Percentiles rank a stretch among this genome's conserved stretches.
These are phyloP conservation scores for Rhododendron ovatum DNA, from an alignment of 148 eudicot species.

Conservation along the genomic window DNA sequence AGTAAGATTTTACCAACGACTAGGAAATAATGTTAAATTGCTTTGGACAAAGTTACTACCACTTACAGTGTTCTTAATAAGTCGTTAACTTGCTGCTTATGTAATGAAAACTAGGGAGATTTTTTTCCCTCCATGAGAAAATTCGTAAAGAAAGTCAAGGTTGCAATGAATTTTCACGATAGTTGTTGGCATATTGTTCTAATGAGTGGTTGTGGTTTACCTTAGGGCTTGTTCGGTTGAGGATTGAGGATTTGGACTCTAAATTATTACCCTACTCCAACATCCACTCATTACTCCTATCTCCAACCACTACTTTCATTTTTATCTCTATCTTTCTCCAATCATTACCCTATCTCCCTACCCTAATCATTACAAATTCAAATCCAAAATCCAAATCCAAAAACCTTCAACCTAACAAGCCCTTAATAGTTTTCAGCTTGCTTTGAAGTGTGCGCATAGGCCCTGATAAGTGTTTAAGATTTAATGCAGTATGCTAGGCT, in stretches of 20 bases:
- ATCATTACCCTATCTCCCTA: too few species aligned
- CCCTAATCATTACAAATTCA: too few species aligned
- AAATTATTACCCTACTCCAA: too few species aligned
- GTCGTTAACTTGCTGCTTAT: not conserved
- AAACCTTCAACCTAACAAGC: too few species aligned
- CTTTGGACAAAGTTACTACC: not conserved
- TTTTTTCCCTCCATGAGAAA: not conserved
- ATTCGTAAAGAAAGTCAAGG: not conserved
- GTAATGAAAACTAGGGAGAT: not conserved
- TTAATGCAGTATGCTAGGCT: not conserved
- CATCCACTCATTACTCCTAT: too few species aligned
- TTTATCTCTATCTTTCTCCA: too few species aligned
- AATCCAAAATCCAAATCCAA: too few species aligned
- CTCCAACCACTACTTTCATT: too few species aligned
- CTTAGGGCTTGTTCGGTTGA: not conserved
- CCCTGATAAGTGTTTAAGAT: not conserved
- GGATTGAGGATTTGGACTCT: too few species aligned
- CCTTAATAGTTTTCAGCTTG: not conserved
- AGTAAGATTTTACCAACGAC: constrained; percentile 35
- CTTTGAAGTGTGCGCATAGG: not conserved
- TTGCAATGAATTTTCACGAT: not conserved
- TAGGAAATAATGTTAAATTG: not conserved
- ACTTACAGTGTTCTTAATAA: not conserved
- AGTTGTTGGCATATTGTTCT: not conserved
- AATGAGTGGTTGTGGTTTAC: not conserved